A percentile compares a stretch with the other conserved stretches of the same genome.
Evolutionary conservation across 2,329 filamentous ascomycete species (phyloP).

Genomic region (Pseudocercospora cruenta): DNA sequence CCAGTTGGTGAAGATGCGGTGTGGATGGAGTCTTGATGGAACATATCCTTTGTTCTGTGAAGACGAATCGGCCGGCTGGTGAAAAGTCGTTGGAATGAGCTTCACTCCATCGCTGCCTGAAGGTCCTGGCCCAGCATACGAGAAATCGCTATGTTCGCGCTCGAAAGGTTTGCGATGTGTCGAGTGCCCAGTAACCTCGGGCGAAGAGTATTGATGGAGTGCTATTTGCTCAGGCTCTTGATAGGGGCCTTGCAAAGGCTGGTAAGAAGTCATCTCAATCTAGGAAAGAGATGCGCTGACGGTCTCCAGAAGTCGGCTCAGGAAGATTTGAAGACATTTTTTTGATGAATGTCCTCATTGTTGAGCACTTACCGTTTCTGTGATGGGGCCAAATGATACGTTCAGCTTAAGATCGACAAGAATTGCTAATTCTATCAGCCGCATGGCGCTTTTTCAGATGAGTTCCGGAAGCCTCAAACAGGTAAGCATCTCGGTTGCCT

Average conservation of each 20-base stretch:
- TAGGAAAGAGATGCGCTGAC: background rate
- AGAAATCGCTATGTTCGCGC: slow-evolving; percentile 4
- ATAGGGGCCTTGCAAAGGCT: background rate
- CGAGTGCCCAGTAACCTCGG: background rate
- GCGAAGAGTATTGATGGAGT: background rate
- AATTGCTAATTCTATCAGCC: background rate
- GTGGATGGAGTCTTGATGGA: background rate
- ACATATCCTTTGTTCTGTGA: background rate
- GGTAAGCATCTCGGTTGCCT: background rate
- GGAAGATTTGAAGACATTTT: too few species aligned
- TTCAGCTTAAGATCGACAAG: background rate
- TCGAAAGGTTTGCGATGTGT: background rate
- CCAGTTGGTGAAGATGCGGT: background rate
- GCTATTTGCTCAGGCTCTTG: background rate
- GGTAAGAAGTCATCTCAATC: background rate
- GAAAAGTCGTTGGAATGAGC: background rate
- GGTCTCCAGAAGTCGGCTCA: too few species aligned
- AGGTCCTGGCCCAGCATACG: background rate
- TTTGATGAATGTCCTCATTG: too few species aligned
- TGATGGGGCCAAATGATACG: background rate
- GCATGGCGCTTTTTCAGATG: background rate
- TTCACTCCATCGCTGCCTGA: background rate
- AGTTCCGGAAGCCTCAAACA: background rate
- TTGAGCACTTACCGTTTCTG: background rate
- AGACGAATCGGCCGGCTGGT: background rate